Evolutionary conservation across 179 eudicot species (phyloP).

Genomic region (Spergularia azorica): DNA sequence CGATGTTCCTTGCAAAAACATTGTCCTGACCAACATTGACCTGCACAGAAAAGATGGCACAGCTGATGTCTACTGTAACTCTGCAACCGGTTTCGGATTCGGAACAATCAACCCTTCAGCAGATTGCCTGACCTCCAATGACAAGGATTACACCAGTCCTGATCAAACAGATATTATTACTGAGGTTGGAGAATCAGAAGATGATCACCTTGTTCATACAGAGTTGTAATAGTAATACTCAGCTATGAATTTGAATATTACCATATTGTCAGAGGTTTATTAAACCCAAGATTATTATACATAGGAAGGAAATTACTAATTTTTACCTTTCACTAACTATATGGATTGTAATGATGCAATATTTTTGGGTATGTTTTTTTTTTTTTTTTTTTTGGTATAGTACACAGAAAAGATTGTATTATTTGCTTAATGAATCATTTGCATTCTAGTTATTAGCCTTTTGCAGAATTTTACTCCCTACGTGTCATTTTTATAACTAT

Average conservation of each 20-base stretch:
- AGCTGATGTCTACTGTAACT: conserved; percentile 69
- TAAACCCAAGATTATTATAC: conserved; percentile 15
- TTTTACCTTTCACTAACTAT: conserved; percentile 9
- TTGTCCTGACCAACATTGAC: conserved; percentile 66
- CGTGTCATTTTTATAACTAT: neutral
- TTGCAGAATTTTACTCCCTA: neutral
- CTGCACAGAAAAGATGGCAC: conserved; percentile 57
- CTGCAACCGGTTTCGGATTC: conserved; percentile 55
- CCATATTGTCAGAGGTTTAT: neutral
- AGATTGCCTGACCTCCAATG: conserved; percentile 62
- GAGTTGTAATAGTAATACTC: conserved; percentile 52
- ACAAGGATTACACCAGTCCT: conserved; percentile 35
- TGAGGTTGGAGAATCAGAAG: conserved; percentile 28
- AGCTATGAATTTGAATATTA: neutral
- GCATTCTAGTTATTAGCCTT: neutral
- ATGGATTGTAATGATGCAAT: conserved; percentile 35
- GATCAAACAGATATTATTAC: conserved; percentile 23
- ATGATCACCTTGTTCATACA: conserved; percentile 49
- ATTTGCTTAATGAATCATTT: conserved; percentile 5
- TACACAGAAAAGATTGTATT: conserved; percentile 13
- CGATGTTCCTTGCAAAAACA: conserved; percentile 69
- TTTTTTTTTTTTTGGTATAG: neutral
- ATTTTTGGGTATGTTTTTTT: conserved; percentile 12
- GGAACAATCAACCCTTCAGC: conserved; percentile 76
- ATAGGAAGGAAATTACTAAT: conserved; percentile 20